Evolutionary conservation across 1,139 yeast species (phyloP), one percentile per base, ranked within the genome.

Genomic region (Kodamaea ohmeri): DNA sequence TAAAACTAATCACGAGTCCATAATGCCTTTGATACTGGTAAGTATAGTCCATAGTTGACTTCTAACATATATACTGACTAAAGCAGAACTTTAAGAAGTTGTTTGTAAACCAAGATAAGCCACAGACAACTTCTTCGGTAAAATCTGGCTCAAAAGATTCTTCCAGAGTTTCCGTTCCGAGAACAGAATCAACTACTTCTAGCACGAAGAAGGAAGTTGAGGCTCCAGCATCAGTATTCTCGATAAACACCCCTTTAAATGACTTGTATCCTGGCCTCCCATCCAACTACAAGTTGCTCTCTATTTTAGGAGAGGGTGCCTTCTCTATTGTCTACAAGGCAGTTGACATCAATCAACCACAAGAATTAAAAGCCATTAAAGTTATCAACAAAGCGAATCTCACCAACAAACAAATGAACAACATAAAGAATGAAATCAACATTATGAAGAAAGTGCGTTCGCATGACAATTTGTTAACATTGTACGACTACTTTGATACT

Each of bases 281-380:
- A 9, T 20, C 44, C 9, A 40, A 51, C 29, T 58, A 54, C 45
- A 39, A 32, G n/a, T 46, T 58, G n/a, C 18, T 47, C 12, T 40
- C 47, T 4, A 48, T 66, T 3, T 50, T 83, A 9, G 90, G 90
- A 1, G 92, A 86, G 56, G 97, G 97, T 12, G 97, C 97, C 0
- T 90, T 90, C 58, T 86, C 96, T 3, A 74, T 78, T 17, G 97
- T 90, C 4, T 89, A 81, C 61, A 78, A 78, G 51, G 97, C 96
- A 0, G 49, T 66, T 25, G 80, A 82, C 51, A 43, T 57, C 4
- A 49, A 51, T 8, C 32, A 27, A 11, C 67, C 76, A 1, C 65
- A 71, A 14, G 72, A 71, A 35, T 51, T 59, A 7, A 90, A 89
- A 34, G 97, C 98, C 15, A 78, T 92, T 50, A 92, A 92, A 58